These are phyloP conservation scores for Colletotrichum sp. DNA, from an alignment of 2,329 filamentous ascomycete genomes.

Conservation along the genomic window DNA sequence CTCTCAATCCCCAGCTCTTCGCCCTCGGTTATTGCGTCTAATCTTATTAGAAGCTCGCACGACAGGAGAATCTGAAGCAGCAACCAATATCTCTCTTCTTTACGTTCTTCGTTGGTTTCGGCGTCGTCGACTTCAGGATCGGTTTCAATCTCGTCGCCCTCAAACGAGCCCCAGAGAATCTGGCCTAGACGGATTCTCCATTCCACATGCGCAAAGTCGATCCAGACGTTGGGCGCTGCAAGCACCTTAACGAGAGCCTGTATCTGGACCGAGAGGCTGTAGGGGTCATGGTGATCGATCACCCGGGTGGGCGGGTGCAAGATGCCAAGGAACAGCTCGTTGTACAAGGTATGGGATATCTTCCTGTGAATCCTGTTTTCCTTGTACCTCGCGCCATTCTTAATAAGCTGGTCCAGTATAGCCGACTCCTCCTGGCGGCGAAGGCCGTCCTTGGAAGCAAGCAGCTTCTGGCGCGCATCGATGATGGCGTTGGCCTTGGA, in stretches of 20 bases:
- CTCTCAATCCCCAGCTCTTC: slow-evolving; percentile 59
- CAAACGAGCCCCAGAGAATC: slow-evolving; percentile 67
- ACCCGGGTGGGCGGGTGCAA: slow-evolving; percentile 61
- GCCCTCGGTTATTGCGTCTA: slow-evolving; percentile 67
- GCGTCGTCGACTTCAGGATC: slow-evolving; percentile 56
- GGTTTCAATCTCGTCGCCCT: slow-evolving; percentile 59
- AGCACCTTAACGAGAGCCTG: slow-evolving; percentile 71
- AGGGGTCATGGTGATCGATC: slow-evolving; percentile 63
- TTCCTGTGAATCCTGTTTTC: slow-evolving; percentile 55
- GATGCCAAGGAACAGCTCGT: slow-evolving; percentile 65
- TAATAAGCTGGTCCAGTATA: slow-evolving; percentile 64
- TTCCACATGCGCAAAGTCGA: slow-evolving; percentile 76
- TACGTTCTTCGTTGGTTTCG: slow-evolving; percentile 53
- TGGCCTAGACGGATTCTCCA: slow-evolving; percentile 78
- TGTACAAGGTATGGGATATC: slow-evolving; percentile 57
- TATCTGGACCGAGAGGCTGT: slow-evolving; percentile 73
- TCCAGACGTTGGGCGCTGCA: slow-evolving; percentile 70
- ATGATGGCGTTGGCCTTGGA: slow-evolving; percentile 59
- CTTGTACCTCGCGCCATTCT: slow-evolving; percentile 61
- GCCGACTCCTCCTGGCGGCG: slow-evolving; percentile 61
- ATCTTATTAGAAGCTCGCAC: slow-evolving; percentile 68
- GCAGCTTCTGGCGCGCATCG: slow-evolving; percentile 63
- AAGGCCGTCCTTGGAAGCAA: slow-evolving; percentile 58
- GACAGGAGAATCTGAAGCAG: slow-evolving; percentile 69
- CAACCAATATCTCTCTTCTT: slow-evolving; percentile 71